These are phyloP conservation scores for Quillaja saponaria DNA, from an alignment of 306 rosid genomes.

Conservation along the genomic window DNA sequence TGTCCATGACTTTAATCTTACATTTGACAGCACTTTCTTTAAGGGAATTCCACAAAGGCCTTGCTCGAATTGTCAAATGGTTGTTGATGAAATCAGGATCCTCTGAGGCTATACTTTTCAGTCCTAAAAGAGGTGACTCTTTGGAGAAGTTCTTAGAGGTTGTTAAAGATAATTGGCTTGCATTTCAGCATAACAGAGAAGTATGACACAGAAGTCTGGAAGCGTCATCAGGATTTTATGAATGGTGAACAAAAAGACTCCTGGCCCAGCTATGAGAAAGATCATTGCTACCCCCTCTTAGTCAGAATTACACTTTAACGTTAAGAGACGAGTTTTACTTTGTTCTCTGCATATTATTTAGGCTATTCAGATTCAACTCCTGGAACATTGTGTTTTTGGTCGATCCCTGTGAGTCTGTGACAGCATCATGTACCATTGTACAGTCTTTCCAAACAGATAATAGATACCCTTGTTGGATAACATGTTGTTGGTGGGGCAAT, in stretches of 20 bases:
- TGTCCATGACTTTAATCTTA: conserved; percentile 29
- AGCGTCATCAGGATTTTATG: conserved; percentile 56
- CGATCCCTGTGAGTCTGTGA: conserved; percentile 29
- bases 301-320: conserved; percentile 59
- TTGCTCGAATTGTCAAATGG: conserved; percentile 55
- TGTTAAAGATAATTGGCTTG: conserved; percentile 58
- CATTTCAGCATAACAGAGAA: conserved; percentile 58
- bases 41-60: conserved; percentile 74
- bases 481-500: conserved; percentile 37
- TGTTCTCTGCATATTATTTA: background rate
- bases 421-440: conserved; percentile 10
- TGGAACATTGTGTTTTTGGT: conserved; percentile 7
- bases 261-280: conserved; percentile 72
- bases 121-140: conserved; percentile 82
- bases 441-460: conserved; percentile 23
- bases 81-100: conserved; percentile 53
- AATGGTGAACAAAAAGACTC: conserved; percentile 48
- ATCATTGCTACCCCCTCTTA: conserved; percentile 76
- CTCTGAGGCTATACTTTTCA: conserved; percentile 64
- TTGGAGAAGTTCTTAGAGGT: conserved; percentile 62
- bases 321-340: conserved; percentile 14
- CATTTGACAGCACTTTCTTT: conserved; percentile 72
- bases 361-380: conserved; percentile 7
- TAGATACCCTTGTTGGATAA: conserved; percentile 15
- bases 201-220: conserved; percentile 67